Percentiles rank a stretch among this genome's conserved stretches.
Evolutionary conservation across 208 protist species (phyloP).

Genomic region (Leishmania mexicana): DNA sequence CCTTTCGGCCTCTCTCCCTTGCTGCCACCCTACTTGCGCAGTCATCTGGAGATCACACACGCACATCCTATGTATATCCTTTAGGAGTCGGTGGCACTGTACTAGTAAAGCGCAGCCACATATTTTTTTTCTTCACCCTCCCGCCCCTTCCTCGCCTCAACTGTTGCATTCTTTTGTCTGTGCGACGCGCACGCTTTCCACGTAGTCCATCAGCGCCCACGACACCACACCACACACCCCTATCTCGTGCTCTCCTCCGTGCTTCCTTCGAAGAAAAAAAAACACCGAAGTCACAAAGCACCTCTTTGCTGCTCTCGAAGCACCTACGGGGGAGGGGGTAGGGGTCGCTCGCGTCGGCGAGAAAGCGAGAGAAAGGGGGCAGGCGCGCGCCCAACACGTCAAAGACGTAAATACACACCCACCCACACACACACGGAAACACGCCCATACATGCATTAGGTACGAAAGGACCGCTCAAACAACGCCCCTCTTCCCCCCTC

Average conservation of each 20-base stretch:
- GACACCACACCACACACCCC: not conserved
- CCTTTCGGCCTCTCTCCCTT: not conserved
- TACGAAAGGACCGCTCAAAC: not conserved
- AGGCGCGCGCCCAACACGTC: not conserved
- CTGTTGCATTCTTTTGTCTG: not conserved
- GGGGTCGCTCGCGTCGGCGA: not conserved
- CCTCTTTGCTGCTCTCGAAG: not conserved
- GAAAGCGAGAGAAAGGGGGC: not conserved
- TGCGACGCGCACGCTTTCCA: not conserved
- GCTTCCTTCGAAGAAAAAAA: not conserved
- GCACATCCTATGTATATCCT: conserved; percentile 5
- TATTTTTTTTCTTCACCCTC: not conserved
- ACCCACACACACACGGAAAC: not conserved
- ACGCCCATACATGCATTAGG: not conserved
- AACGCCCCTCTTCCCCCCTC: not conserved
- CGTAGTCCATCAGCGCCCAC: not conserved
- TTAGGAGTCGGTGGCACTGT: not conserved
- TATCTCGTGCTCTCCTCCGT: not conserved
- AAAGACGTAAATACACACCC: not conserved
- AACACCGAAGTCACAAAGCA: not conserved
- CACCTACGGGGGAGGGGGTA: not conserved
- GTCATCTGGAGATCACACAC: not conserved
- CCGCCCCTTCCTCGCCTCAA: not conserved
- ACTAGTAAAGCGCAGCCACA: not conserved
- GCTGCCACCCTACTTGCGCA: not conserved